These are phyloP conservation scores for Pseudogymnoascus sp. DNA, from an alignment of 2,329 filamentous ascomycete species.

Conservation along the genomic window DNA sequence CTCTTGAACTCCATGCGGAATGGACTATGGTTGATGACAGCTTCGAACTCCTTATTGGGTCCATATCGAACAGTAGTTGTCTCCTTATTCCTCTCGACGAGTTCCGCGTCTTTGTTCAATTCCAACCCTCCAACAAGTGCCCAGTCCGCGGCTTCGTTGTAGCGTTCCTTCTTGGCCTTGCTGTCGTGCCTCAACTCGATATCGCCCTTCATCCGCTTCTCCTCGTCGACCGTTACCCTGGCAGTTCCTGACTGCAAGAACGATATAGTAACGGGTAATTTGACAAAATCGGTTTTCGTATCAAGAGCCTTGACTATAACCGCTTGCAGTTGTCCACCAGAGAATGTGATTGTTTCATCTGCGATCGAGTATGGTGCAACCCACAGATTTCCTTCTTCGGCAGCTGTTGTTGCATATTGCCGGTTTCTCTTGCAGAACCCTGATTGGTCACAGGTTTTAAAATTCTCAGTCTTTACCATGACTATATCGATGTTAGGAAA, in stretches of 20 bases:
- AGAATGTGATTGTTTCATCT: conserved; percentile 63
- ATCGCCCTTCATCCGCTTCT: conserved; percentile 78
- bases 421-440: conserved; percentile 97
- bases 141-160: conserved; percentile 86
- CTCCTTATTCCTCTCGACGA: conserved; percentile 55
- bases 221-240: conserved; percentile 83
- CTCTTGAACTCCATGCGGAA: conserved; percentile 82
- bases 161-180: conserved; percentile 78
- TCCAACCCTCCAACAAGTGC: conserved; percentile 74
- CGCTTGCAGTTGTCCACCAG: conserved; percentile 71
- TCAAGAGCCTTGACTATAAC: conserved; percentile 73
- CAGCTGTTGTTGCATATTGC: conserved; percentile 72
- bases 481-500: conserved; percentile 38
- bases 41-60: conserved; percentile 65
- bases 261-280: conserved; percentile 73
- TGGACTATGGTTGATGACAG: conserved; percentile 72
- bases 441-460: conserved; percentile 92
- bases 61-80: conserved; percentile 76
- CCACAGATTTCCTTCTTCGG: conserved; percentile 56
- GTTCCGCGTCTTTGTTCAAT: conserved; percentile 61
- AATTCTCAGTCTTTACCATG: conserved; percentile 88
- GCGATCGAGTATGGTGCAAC: conserved; percentile 72
- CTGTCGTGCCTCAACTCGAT: conserved; percentile 83
- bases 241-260: conserved; percentile 87
- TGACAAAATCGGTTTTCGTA: conserved; percentile 57